Percentiles rank a stretch among this genome's conserved stretches.
These are phyloP conservation scores for Candida berthetii DNA, from an alignment of 805 yeast species.

Conservation along the genomic window DNA sequence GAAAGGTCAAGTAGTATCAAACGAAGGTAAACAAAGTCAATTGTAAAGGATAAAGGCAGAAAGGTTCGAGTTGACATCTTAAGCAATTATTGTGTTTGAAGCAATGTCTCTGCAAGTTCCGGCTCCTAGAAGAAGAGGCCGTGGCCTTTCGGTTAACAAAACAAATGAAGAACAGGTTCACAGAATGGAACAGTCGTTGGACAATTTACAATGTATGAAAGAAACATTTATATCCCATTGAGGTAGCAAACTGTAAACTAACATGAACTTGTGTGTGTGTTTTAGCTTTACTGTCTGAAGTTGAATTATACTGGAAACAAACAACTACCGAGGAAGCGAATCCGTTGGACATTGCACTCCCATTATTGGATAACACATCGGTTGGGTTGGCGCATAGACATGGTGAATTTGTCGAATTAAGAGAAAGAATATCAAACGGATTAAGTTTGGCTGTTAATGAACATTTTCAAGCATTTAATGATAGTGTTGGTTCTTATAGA, in stretches of 20 bases:
- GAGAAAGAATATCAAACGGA: constrained; percentile 47
- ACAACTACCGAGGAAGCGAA: constrained; percentile 52
- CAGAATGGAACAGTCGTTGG: neutral
- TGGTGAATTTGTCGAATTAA: constrained; percentile 58
- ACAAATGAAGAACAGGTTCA: neutral
- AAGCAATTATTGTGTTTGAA: too few species aligned
- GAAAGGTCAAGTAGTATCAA: too few species aligned
- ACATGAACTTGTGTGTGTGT: too few species aligned
- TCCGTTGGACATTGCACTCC: constrained; percentile 80
- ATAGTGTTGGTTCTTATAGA: constrained; percentile 79
- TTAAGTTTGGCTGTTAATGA: constrained; percentile 71
- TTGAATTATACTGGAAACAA: constrained; percentile 42
- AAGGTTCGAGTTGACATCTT: too few species aligned
- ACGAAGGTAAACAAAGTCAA: neutral
- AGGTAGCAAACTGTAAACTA: too few species aligned
- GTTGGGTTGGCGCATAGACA: constrained; percentile 82
- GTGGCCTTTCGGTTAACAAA: neutral
- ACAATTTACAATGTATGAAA: neutral
- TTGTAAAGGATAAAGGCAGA: too few species aligned
- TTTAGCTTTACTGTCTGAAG: constrained; percentile 17
- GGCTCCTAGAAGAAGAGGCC: neutral
- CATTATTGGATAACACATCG: constrained; percentile 78
- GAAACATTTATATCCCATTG: neutral
- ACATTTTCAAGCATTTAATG: constrained; percentile 79
- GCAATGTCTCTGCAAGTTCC: neutral